Base-by-base conservation (phyloP, 495 filamentous ascomycete species). In the Pyronema domesticum region DNA sequence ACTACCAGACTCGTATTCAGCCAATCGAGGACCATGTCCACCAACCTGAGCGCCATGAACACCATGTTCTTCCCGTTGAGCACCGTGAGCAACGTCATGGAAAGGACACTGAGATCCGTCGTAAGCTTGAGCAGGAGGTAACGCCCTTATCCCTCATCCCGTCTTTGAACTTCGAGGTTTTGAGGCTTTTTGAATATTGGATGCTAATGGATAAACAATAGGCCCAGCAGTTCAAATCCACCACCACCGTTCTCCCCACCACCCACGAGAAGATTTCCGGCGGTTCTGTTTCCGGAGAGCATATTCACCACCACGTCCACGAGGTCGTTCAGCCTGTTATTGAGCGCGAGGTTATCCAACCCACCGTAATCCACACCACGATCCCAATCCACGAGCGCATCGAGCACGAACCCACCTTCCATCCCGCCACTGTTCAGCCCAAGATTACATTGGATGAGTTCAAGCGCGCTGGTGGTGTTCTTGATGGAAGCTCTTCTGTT, bases 311-410 rank as follows among this genome's bases (percentile, higher is more conserved):
- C 57, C 72, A 79, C 54, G 71, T 80, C 33, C 72, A 77, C 58
- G 77, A 83, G 66, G 76, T 72, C 36, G 74, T 84, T 53, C 80
- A 83, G 59, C 80, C 80, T 0, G 71, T 83, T 0, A 68, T 84
- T 19, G 72, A 82, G 43, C 80, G 81, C 60, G 79, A 82, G 57
- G 74, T 74, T 11, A 73, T 82, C 50, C 77, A 82, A 58, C 79
- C 79, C 6, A 69, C 71, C 6, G 76, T 83, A 15, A 72, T 82
- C 23, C 80, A 83, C 65, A 81, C 76, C 45, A 80, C 78, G n/a
- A 70, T 80, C 6, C 80, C 77, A 0, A 71, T 83, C 57, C 80
- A 83, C 55, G 80, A 84, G 63, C 69, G 74, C 0, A 79, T 82
- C 59, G 77, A 80, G 54, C 75, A 80, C 39, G 70, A 74, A 14